Evolutionary conservation across 2,329 filamentous ascomycete species (phyloP), one percentile per base, ranked within the genome.

Genomic region (Colletotrichum sansevieriae): DNA sequence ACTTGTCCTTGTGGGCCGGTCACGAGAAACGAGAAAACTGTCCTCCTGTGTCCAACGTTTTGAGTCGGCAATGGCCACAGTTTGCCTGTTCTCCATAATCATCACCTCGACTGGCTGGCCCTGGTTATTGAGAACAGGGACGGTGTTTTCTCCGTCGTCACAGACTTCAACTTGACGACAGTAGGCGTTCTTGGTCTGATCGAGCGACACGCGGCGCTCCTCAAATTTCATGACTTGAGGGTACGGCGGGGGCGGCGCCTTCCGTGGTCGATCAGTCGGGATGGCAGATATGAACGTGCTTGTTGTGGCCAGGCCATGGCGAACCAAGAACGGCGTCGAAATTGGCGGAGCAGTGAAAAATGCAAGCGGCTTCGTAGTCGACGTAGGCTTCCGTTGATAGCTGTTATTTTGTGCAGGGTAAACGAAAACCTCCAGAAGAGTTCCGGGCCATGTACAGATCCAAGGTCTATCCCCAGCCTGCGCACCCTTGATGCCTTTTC

Each of bases 381-480:
- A 46, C 5, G 63, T 57, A 8, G 63, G 51, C 29, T 63, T 59
- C 13, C 52, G 49, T 44, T 63, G 52, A 8, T 76, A 75, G 71
- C 82, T 86, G 61, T 79, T 82, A 72, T 85, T 87, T 71, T 88
- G 84, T 25, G 79, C 77, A 1, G 86, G 81, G 70, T 88, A 90
- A 46, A 90, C 85, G 71, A 88, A 88, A 3, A 88, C 76, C 59
- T 89, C 86, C 5, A 89, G 78, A 3, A 82, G 79, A 0, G 86
- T 88, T 33, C 83, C 79, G 2, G 86, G 84, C 87, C 87, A 90
- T 2, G 80, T 84, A 74, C 87, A 90, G 22, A 89, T 81, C 87
- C 87, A 90, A 1, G 85, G 84, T 65, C 78, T 84, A 54, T 88
- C 86, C 2, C 87, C 87, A 0, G 76, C 75, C 67, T 81, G 74